Conservation (phyloP, 495 filamentous ascomycete genomes). For the Hyaloscypha finlandica region DNA sequence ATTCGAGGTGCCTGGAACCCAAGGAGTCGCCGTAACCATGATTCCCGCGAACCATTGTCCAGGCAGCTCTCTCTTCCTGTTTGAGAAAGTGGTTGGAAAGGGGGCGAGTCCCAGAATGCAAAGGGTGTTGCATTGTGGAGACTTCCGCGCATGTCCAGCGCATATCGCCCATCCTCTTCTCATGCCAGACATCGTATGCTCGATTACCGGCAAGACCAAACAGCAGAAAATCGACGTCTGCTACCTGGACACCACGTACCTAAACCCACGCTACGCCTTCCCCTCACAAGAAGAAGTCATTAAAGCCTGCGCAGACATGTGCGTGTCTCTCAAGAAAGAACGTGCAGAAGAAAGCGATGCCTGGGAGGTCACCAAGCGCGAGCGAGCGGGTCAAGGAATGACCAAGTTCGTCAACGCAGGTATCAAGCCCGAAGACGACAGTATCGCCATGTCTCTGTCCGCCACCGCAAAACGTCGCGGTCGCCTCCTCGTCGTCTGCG, state of each 20-base stretch:
- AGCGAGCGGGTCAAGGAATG: conserved; percentile 57
- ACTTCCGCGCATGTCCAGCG: conserved; percentile 88
- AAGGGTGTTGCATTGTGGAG: conserved; percentile 89
- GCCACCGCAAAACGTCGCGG: conserved; percentile 29
- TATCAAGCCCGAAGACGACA: conserved; percentile 34
- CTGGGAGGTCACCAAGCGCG: conserved; percentile 52
- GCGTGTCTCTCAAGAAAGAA: conserved; percentile 65
- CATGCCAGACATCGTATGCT: conserved; percentile 68
- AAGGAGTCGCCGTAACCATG: conserved; percentile 86
- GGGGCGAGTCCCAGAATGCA: conserved; percentile 61
- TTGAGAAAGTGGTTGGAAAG: conserved; percentile 72
- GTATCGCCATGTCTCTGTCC: conserved; percentile 33
- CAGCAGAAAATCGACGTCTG: conserved; percentile 92
- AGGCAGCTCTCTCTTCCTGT: conserved; percentile 89
- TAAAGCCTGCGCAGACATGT: conserved; percentile 85
- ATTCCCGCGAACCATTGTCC: conserved; percentile 98
- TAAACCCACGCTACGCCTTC: conserved; percentile 94
- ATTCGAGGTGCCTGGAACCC: conserved; percentile 74
- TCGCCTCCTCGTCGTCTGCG: conserved; percentile 86
- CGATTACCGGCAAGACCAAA: conserved; percentile 63
- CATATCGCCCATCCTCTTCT: conserved; percentile 85
- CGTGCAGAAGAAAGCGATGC: conserved; percentile 50
- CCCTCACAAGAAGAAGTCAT: conserved; percentile 87
- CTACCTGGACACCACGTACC: conserved; percentile 96
- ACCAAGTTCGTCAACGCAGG: conserved; percentile 56